Base-by-base conservation (phyloP, 352 stramenopile species). In the Bremia lactucae region DNA sequence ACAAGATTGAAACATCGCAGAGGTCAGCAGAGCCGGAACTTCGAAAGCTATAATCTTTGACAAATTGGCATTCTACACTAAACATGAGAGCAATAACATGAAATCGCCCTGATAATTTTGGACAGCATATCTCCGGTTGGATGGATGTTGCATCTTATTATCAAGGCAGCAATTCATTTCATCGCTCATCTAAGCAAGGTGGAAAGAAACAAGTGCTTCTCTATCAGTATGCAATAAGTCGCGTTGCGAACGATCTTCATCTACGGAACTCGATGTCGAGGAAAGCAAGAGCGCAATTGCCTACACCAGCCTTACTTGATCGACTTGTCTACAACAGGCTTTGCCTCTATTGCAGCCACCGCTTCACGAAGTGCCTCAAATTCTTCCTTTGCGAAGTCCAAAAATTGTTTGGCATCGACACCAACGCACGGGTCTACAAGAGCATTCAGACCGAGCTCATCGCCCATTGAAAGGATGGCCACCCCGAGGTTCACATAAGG, bases 401-500 rank as follows among this genome's bases (percentile, higher is more conserved):
- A 57, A 38, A 90, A 87, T 29, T 83, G 51, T 31, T 77, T 65
- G 35, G 68, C 65, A 25, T 80, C 56, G 15, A 83, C 52, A 6
- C 74, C 74, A 11, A 90, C 72, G 31, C 59, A 73, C 34, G 69
- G 64, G 47, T 90, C 77, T 40, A 87, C 73, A 14, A 84, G 62
- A 31, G 85, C 75, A 38, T 86, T 87, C 13, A 87, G 56, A 1
- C 75, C 74, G 2, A 90, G 65, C 25, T 76, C 55, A 31, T 85
- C 74, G 36, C 74, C 74, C 34, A 83, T 62, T 13, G 72, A 85
- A 16, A 86, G 59, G 22, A 87, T 78, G 26, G 71, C 72, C 15
- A 90, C 60, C 29, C 77, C 77, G 11, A 90, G 57, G 46, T 90
- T 90, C 42, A 90, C 74, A 2, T 64, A 75, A 33, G 77, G 77